phyloP scores from a whole-genome alignment of 2,329 filamentous ascomycete species.

The Didymella lethalis region DNA sequence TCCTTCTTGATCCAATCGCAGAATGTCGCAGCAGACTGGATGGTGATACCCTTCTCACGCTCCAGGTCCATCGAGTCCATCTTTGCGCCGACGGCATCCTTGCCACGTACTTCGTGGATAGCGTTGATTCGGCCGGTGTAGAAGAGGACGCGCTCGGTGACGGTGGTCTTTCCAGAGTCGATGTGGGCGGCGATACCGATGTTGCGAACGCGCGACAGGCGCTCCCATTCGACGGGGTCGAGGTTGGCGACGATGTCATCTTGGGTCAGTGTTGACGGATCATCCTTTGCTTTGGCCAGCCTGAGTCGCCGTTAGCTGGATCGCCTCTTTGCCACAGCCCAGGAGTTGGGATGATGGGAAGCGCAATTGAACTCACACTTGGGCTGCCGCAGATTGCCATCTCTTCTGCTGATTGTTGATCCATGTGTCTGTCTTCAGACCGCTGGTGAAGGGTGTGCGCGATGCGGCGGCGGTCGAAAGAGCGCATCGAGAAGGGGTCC shows the following conservation, averaged over 20 bases:
- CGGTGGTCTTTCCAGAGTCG: slow-evolving; percentile 97
- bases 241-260: slow-evolving; percentile 80
- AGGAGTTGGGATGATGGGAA: background rate
- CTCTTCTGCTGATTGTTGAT: slow-evolving; percentile 44
- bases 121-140: slow-evolving; percentile 97
- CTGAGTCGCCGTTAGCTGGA: slow-evolving; percentile 39
- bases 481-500: slow-evolving; percentile 41
- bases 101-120: slow-evolving; percentile 95
- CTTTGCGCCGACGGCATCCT: slow-evolving; percentile 94
- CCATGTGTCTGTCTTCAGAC: slow-evolving; percentile 41
- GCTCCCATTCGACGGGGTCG: slow-evolving; percentile 76
- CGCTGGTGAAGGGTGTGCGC: slow-evolving; percentile 40
- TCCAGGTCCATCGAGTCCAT: slow-evolving; percentile 99
- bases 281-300: slow-evolving; percentile 63
- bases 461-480: slow-evolving; percentile 44
- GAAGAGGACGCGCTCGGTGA: slow-evolving; percentile 94
- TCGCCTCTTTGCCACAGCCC: slow-evolving; percentile 13
- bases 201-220: slow-evolving; percentile 85
- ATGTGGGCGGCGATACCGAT: slow-evolving; percentile 99
- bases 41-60: slow-evolving; percentile 97
- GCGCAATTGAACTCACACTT: slow-evolving; percentile 45
- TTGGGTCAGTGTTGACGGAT: slow-evolving; percentile 66
- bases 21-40: slow-evolving; percentile 97
- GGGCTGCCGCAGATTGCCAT: slow-evolving; percentile 49
- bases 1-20: slow-evolving; percentile 91